Evolutionary conservation across 2,329 filamentous ascomycete species (phyloP).

Genomic region (Colletotrichum karsti): DNA sequence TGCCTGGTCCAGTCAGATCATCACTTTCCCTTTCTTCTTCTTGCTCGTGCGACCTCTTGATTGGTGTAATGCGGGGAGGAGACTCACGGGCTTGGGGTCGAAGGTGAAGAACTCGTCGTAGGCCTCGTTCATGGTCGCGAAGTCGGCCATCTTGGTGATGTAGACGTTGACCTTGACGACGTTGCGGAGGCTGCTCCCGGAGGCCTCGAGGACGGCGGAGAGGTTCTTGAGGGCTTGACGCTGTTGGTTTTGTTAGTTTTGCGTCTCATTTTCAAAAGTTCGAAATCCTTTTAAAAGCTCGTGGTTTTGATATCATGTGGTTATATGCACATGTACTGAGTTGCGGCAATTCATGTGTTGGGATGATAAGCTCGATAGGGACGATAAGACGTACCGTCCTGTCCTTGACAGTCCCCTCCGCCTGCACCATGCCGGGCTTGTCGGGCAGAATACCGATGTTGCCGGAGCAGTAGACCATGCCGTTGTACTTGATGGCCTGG

Average conservation of each 20-base stretch:
- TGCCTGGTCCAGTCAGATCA: conserved; percentile 38
- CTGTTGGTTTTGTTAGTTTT: conserved; percentile 40
- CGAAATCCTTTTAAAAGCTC: background rate
- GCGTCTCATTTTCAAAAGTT: no score
- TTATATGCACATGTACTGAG: no score
- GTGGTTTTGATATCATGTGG: no score
- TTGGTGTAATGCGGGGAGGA: no score
- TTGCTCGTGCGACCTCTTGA: background rate
- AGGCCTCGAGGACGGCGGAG: conserved; percentile 64
- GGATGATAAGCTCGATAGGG: background rate
- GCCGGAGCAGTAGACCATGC: conserved; percentile 77
- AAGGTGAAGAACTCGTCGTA: conserved; percentile 59
- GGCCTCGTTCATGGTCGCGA: conserved; percentile 64
- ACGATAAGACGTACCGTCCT: conserved; percentile 50
- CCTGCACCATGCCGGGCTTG: conserved; percentile 52
- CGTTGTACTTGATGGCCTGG: conserved; percentile 69
- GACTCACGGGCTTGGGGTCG: conserved; percentile 55
- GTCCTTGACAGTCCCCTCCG: conserved; percentile 60
- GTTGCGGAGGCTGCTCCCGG: conserved; percentile 66
- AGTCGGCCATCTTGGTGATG: conserved; percentile 71
- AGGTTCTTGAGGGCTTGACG: conserved; percentile 67
- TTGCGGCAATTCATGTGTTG: no score
- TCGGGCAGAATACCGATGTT: conserved; percentile 64
- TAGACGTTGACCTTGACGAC: conserved; percentile 75
- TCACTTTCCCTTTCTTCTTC: no score